Percentiles rank a stretch among this genome's conserved stretches.
phyloP scores from a whole-genome alignment of 139 green algal genomes.

The Chloropicon primus region DNA sequence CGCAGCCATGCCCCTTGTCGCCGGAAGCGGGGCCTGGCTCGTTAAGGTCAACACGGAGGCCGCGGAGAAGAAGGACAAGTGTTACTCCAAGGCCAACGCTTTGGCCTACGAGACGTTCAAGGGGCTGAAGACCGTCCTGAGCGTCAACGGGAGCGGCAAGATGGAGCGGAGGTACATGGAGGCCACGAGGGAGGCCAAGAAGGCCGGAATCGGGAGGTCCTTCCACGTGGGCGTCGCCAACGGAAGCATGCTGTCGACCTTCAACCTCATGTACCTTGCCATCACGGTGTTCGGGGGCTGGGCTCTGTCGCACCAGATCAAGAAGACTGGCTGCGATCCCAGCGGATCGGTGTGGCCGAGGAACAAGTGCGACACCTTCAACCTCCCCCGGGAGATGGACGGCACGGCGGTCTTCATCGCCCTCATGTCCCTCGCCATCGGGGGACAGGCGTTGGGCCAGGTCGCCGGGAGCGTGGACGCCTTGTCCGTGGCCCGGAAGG shows the following conservation, averaged over 20 bases:
- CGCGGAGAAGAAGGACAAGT: background rate
- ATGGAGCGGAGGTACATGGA: background rate
- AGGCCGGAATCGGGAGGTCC: background rate
- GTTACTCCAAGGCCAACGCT: background rate
- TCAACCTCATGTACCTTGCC: background rate
- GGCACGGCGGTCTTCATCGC: background rate
- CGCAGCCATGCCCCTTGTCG: background rate
- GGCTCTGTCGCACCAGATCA: background rate
- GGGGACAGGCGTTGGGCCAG: background rate
- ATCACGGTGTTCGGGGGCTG: background rate
- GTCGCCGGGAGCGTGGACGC: background rate
- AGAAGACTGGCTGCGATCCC: background rate
- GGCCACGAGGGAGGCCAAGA: background rate
- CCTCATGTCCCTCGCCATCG: background rate
- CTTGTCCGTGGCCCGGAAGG: background rate
- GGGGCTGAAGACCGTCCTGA: background rate
- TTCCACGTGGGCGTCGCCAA: background rate
- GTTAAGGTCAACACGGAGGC: background rate
- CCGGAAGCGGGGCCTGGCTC: background rate
- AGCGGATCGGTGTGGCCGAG: background rate
- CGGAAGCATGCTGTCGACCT: background rate
- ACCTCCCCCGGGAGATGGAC: background rate
- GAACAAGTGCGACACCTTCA: background rate
- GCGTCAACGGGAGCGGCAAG: background rate
- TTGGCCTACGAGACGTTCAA: background rate